Evolutionary conservation across 208 protist species (phyloP), one percentile per base, ranked within the genome.

Genomic region (Leishmania gerbilli): DNA sequence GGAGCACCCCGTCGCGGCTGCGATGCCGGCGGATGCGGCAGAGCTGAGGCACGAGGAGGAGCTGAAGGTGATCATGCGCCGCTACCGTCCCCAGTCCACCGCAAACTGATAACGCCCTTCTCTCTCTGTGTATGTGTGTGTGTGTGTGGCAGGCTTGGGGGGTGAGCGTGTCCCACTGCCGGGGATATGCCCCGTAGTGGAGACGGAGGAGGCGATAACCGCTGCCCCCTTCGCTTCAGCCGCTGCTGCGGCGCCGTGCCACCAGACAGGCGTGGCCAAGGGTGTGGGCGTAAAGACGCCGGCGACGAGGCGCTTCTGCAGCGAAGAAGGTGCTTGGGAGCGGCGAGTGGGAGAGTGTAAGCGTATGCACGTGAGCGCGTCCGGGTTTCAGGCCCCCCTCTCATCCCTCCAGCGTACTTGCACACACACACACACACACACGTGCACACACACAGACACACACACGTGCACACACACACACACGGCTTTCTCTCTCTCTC

Each of bases 11-110:
- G 72, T 65, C 21, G 34, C 53, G 37, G 67, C 53, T 34, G 40
- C 7, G n/a, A 37, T 31, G 21, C 19, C 65, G 13, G 31, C 37
- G 40, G 78, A 58, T 37, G 67, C 31, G 64, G 0, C 24, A 19
- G 78, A 72, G 64, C 17, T 49, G 8, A 51, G 21, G 5, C 58
- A 86, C n/a, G 78, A 74, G 24, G 78, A 79, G 2, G 78, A 81
- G 79, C n/a, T 86, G 56, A 6, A 79, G 65, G 62, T n/a, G 1
- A 58, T 86, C 34, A 79, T 86, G 77, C 31, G 45, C 27, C 82
- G 82, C 34, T 86, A 86, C 67, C 82, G 78, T 42, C 21, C 74
- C 37, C 24, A 53, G n/a, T 45, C 64, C 45, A 49, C 37, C 40
- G n/a, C 45, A 34, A 34, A 0, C 64, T 9, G 27, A 6, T 74